phyloP scores from a whole-genome alignment of 2,329 filamentous ascomycete genomes.

The Didymella exigua region DNA sequence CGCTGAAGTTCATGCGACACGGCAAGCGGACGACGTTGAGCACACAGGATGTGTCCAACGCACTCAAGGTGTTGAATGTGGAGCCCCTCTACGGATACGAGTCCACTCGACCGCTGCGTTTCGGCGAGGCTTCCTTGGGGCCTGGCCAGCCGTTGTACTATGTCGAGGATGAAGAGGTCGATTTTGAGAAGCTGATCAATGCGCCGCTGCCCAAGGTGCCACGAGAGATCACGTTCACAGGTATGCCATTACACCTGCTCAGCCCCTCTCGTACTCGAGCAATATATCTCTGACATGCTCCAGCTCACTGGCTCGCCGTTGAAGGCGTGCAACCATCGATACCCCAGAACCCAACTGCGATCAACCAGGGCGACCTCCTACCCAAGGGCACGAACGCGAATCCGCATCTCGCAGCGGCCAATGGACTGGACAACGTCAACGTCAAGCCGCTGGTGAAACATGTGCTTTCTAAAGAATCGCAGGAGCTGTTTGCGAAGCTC shows the following conservation, averaged over 20 bases:
- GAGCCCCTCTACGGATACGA: conserved; percentile 98
- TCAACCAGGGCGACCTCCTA: conserved; percentile 83
- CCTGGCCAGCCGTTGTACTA: conserved; percentile 96
- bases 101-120: conserved; percentile 83
- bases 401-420: conserved; percentile 79
- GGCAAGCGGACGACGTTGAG: conserved; percentile 83
- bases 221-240: conserved; percentile 87
- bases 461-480: conserved; percentile 91
- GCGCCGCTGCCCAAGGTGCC: conserved; percentile 93
- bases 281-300: conserved; percentile 14
- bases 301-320: conserved; percentile 95
- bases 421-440: conserved; percentile 79
- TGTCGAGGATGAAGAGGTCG: conserved; percentile 96
- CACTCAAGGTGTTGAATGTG: conserved; percentile 83
- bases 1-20: conserved; percentile 94
- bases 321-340: conserved; percentile 97
- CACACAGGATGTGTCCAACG: conserved; percentile 87
- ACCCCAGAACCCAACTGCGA: conserved; percentile 89
- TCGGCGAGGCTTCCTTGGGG: conserved; percentile 91
- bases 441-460: conserved; percentile 95
- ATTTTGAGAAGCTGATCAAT: conserved; percentile 99
- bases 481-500: conserved; percentile 96
- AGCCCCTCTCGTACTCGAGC: not conserved
- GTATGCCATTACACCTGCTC: conserved; percentile 54
- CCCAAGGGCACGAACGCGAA: conserved; percentile 91